Conservation (phyloP, 768 basidiomycete species). For the Phanerochaete carnosa region DNA sequence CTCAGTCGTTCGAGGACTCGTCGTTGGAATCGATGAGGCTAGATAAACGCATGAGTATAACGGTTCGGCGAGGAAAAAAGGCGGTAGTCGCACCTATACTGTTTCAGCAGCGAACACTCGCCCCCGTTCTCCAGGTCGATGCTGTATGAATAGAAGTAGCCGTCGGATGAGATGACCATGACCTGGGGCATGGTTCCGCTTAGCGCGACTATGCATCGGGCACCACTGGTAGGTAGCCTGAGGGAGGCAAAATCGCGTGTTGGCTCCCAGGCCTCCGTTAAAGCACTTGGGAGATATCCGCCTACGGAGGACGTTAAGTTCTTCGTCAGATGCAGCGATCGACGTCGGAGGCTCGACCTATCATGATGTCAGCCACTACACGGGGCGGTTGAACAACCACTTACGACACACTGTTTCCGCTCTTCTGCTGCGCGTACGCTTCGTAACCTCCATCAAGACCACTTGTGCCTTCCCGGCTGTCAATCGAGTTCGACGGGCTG, state of each 20-base stretch:
- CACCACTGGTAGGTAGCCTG: constrained; percentile 74
- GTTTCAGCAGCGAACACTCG: constrained; percentile 92
- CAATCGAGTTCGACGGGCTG: constrained; percentile 66
- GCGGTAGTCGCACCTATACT: constrained; percentile 59
- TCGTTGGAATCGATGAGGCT: constrained; percentile 6
- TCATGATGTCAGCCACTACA: neutral
- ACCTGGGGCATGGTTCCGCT: constrained; percentile 92
- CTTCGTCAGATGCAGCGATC: constrained; percentile 74
- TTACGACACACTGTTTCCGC: constrained; percentile 28
- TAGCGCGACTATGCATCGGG: constrained; percentile 84
- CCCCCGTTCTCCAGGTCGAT: constrained; percentile 97
- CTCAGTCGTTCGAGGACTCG: constrained; percentile 7
- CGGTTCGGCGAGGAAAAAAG: neutral
- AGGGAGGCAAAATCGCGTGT: constrained; percentile 91
- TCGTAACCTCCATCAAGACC: constrained; percentile 80
- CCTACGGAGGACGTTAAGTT: constrained; percentile 75
- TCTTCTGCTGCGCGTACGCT: constrained; percentile 76
- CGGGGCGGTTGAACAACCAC: neutral
- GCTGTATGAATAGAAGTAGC: constrained; percentile 92
- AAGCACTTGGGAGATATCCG: constrained; percentile 80
- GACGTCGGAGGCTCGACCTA: constrained; percentile 54
- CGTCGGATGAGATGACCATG: constrained; percentile 95
- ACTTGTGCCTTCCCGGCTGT: constrained; percentile 57
- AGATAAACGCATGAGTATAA: neutral
- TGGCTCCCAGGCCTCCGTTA: constrained; percentile 98